Evolutionary conservation across 2,329 filamentous ascomycete species (phyloP).

Genomic region (Colletotrichum viniferum): DNA sequence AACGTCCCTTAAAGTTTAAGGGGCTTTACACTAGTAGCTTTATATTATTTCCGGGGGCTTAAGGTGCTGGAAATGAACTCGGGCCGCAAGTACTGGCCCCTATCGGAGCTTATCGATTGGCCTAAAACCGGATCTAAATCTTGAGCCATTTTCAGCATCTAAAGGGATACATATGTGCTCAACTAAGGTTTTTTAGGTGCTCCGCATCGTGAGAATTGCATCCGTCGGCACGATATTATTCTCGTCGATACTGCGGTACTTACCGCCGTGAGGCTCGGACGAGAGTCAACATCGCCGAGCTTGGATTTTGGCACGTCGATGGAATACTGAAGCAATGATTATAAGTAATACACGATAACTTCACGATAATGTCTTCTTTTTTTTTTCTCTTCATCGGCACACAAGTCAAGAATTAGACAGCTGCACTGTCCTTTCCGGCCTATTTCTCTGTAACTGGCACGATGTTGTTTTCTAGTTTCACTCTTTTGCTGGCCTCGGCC

Average conservation of each 20-base stretch:
- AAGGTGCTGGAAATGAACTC: too few species aligned
- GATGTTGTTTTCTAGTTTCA: background rate
- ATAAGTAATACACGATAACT: background rate
- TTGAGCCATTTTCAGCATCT: too few species aligned
- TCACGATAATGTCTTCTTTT: fast-evolving
- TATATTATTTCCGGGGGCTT: too few species aligned
- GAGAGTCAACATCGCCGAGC: background rate
- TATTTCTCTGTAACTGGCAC: background rate
- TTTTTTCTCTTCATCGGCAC: background rate
- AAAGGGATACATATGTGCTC: too few species aligned
- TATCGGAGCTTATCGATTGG: too few species aligned
- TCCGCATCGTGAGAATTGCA: background rate
- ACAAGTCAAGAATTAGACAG: background rate
- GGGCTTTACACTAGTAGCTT: too few species aligned
- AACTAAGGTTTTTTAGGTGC: background rate
- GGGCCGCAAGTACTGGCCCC: too few species aligned
- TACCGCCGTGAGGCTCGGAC: background rate
- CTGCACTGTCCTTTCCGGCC: background rate
- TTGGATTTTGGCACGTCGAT: background rate
- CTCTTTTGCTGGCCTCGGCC: background rate
- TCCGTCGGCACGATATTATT: background rate
- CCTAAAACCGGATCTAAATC: too few species aligned
- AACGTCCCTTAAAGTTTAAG: too few species aligned
- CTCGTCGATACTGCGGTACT: background rate
- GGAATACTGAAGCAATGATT: background rate